A percentile compares a stretch with the other conserved stretches of the same genome.
phyloP scores from a whole-genome alignment of 1,139 yeast species.

The Pichia sp. region DNA sequence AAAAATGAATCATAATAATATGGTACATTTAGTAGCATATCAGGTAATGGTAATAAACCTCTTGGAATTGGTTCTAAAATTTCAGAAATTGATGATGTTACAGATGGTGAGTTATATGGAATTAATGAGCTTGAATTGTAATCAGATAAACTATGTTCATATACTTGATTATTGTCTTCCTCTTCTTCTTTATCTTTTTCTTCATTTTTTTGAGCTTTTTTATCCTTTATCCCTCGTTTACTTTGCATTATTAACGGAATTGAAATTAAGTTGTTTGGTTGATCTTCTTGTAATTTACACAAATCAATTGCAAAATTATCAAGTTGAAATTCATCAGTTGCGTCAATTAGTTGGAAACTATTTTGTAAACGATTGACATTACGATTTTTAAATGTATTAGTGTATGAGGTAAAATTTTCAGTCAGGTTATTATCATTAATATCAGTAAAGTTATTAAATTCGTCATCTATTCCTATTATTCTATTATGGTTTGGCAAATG shows the following conservation, averaged over 20 bases:
- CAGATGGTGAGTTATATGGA: background rate
- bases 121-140: background rate
- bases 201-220: background rate
- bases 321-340: background rate
- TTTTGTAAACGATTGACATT: background rate
- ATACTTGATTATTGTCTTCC: background rate
- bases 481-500: background rate
- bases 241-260: constrained; percentile 17
- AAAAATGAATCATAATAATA: constrained; percentile 55
- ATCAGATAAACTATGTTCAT: background rate
- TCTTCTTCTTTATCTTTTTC: background rate
- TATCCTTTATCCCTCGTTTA: background rate
- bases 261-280: constrained; percentile 9
- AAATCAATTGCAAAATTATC: background rate
- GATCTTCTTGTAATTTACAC: background rate
- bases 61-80: constrained; percentile 37
- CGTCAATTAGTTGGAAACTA: background rate
- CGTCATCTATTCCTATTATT: background rate
- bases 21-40: constrained; percentile 50
- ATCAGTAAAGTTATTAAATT: background rate
- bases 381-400: background rate
- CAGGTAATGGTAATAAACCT: constrained; percentile 51
- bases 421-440: background rate
- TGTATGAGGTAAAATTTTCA: background rate
- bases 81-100: constrained; percentile 16